Evolutionary conservation across 805 yeast genomes (phyloP), one percentile per base, ranked within the genome.

Genomic region (Pichia kluyveri): DNA sequence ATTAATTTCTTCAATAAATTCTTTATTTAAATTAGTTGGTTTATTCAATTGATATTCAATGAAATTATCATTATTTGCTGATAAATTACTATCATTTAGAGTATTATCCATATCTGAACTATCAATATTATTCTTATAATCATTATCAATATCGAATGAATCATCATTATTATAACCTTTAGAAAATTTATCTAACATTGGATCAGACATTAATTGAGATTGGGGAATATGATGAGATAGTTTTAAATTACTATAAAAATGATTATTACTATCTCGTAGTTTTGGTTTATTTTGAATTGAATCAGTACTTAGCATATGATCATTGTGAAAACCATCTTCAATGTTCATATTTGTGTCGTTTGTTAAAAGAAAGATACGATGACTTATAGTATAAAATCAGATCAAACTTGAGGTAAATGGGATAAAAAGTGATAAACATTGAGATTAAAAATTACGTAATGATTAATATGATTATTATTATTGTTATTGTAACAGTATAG

Each of bases 1-100:
- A 17, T 54, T 54, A 8, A 57, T 44, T 26, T 58, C 51, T 2
- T 52, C 53, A 8, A 58, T 53, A 1, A 57, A 47, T 42, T 57
- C 63, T 8, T 51, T 46, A 1, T 45, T 42, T 10, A 55, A 38
- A 36, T 50, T 37, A 38, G 51, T 48, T 9, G 55, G 42, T 27
- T 52, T 49, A 17, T 42, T 43, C 8, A 59, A 39, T 27, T 57
- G 59, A 43, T 60, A 62, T 43, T 63, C 68, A 9, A 59, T 56
- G 44, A 58, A 61, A 41, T 60, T 63, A 30, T 30, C 37, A 32
- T 32, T 32, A 32, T 32, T 12, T 32, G 37, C 3, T 12, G 37
- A 32, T 7, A 15, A 14, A 32, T 32, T 32, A 37, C 49, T 56
- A 14, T 52, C 56, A n/a, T 43, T 40, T 8, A 41, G 51, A 6